phyloP scores from a whole-genome alignment of 345 rosid species.

The Brassica juncea region DNA sequence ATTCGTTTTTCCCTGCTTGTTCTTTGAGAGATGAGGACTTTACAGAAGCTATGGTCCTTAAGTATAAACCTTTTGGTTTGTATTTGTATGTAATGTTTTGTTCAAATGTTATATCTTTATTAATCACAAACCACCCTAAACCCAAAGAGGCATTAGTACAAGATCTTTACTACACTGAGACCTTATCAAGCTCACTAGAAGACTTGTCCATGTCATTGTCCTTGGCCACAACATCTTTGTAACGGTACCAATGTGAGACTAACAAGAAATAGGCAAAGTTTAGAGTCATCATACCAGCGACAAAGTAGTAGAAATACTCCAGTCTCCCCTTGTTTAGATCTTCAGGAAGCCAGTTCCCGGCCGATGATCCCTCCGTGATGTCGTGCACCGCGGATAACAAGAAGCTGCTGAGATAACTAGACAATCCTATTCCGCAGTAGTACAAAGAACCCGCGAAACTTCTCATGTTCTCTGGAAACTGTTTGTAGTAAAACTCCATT shows the following conservation, averaged over 20 bases:
- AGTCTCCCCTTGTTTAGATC: constrained; percentile 40
- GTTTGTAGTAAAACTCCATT: constrained; percentile 48
- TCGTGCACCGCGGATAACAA: constrained; percentile 37
- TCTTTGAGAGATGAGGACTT: constrained; percentile 15
- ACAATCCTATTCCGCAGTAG: constrained; percentile 35
- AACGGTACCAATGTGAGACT: constrained; percentile 46
- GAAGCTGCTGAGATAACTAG: constrained; percentile 41
- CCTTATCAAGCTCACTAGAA: background rate
- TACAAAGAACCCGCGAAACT: constrained; percentile 41
- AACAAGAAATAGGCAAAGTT: constrained; percentile 43
- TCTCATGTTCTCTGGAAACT: constrained; percentile 49
- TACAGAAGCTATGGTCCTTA: constrained; percentile 23
- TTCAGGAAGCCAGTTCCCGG: constrained; percentile 39
- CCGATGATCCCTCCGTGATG: constrained; percentile 16
- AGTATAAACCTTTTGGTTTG: constrained; percentile 4
- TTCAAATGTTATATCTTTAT: constrained; percentile 25
- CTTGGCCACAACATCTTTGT: constrained; percentile 39
- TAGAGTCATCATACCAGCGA: constrained; percentile 38
- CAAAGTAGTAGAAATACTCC: constrained; percentile 42
- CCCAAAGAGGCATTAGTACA: constrained; percentile 13
- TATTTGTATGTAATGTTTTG: constrained; percentile 28
- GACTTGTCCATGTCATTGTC: constrained; percentile 14
- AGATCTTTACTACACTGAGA: constrained; percentile 19
- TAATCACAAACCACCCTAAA: constrained; percentile 24
- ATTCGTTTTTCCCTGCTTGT: constrained; percentile 14